Base-by-base conservation (phyloP, 1,284 basidiomycete species). In the Cystobasidium sp. region DNA sequence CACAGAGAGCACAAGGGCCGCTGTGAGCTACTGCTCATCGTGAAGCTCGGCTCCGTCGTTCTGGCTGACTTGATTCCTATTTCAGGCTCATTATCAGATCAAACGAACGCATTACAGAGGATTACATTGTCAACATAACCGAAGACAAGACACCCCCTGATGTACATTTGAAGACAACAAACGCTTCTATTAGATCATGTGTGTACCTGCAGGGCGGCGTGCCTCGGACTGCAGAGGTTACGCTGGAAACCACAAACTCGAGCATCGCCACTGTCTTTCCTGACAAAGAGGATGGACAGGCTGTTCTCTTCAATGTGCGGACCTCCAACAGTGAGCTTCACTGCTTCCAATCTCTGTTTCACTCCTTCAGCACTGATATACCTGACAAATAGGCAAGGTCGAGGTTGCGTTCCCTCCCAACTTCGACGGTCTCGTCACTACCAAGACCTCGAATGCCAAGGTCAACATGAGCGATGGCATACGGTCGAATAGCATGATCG, bases 91-190 rank as follows among this genome's bases (percentile, higher is more conserved):
- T 65, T 37, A 22, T 49, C 20, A n/a, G 31, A 37, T 22, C 62
- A 22, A 68, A 68, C 31, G 41, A 24, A 18, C 9, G 6, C 20
- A 68, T 68, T 22, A 52, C 18, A 12, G 56, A 58, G 16, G 49
- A 69, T 16, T 69, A 51, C 56, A 58, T 61, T 37, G 68, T 62
- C 44, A 46, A 24, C 56, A 61, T 69, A 24, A n/a, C 47, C 37
- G 51, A 68, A 9, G 55, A 44, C 65, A 68, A 53, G 22, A 18
- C 53, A 43, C 24, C 31, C n/a, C 52, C 65, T 12, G 65, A 53
- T 20, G 52, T 68, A 6, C 18, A 20, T 16, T 8, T 68, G 24
- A 68, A 55, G 37, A 68, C 65, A 9, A 44, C 31, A 3, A 56
- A 68, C 37, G 0, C 12, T 5, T 18, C 22, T 49, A 68, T 68